These are phyloP conservation scores for Hypomontagnella submonticulosa DNA, from an alignment of 495 filamentous ascomycete genomes.

Conservation along the genomic window DNA sequence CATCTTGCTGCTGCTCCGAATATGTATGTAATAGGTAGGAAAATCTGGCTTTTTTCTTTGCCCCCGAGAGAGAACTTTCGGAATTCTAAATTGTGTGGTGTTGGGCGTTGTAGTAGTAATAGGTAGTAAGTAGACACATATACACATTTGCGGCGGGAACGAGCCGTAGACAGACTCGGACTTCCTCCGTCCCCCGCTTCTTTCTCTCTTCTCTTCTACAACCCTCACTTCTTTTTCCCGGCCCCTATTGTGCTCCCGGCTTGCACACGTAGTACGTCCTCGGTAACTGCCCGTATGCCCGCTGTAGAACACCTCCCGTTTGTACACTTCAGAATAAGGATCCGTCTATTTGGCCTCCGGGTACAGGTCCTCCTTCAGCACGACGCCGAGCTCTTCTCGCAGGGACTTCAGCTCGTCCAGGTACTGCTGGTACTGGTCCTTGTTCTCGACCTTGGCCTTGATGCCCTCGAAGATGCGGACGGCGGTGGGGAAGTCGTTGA, in stretches of 20 bases:
- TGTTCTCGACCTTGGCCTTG: conserved; percentile 99
- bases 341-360: conserved; percentile 69
- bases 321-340: background rate
- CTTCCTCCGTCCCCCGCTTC: conserved; percentile 4
- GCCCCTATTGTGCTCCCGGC: no score
- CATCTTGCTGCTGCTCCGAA: no score
- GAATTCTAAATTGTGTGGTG: conserved; percentile 28
- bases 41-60: no score
- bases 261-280: no score
- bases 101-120: conserved; percentile 25
- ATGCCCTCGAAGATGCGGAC: conserved; percentile 98
- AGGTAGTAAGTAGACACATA: conserved; percentile 46
- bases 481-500: conserved; percentile 98
- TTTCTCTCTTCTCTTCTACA: background rate
- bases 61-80: no score
- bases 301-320: no score
- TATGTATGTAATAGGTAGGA: no score
- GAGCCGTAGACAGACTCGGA: conserved; percentile 14
- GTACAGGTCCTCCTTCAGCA: conserved; percentile 93
- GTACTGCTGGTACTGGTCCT: conserved; percentile 97
- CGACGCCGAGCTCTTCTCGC: conserved; percentile 91
- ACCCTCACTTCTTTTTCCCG: no score
- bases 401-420: conserved; percentile 90
- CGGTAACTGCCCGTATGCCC: no score
- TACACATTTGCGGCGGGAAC: conserved; percentile 35